Evolutionary conservation across 2,329 filamentous ascomycete species (phyloP).

Genomic region (Cladosporium velox): DNA sequence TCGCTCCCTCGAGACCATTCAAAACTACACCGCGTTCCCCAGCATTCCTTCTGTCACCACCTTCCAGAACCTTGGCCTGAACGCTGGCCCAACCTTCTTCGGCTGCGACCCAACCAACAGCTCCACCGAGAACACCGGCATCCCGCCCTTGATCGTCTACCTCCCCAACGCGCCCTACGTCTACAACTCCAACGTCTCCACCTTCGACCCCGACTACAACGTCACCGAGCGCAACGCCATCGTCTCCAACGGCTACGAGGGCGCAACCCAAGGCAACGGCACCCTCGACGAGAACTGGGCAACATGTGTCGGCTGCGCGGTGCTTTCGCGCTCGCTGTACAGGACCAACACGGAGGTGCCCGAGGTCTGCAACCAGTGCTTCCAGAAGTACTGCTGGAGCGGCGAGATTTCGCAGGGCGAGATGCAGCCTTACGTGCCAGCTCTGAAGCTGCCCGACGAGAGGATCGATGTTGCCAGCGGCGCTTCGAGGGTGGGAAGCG

Average conservation of each 20-base stretch:
- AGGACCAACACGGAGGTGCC: constrained; percentile 71
- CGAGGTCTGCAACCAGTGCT: constrained; percentile 72
- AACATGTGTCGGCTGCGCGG: constrained; percentile 83
- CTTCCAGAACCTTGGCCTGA: constrained; percentile 75
- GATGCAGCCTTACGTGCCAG: constrained; percentile 31
- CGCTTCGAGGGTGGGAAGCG: constrained; percentile 1
- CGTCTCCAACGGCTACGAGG: constrained; percentile 83
- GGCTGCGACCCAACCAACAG: constrained; percentile 71
- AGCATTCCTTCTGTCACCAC: constrained; percentile 72
- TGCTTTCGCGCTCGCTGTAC: constrained; percentile 73
- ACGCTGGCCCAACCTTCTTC: constrained; percentile 73
- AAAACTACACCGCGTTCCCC: constrained; percentile 72
- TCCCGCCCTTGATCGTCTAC: constrained; percentile 77
- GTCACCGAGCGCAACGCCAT: constrained; percentile 71
- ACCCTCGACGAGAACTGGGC: constrained; percentile 73
- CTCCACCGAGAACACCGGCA: constrained; percentile 42
- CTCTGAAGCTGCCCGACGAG: constrained; percentile 29
- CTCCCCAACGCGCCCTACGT: constrained; percentile 71
- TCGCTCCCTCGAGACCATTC: constrained; percentile 60
- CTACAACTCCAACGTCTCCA: constrained; percentile 74
- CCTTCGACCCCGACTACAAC: constrained; percentile 68
- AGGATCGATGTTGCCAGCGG: constrained; percentile 24
- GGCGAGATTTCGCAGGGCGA: constrained; percentile 58
- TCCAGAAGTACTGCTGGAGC: constrained; percentile 87
- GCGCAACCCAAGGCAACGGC: constrained; percentile 79